Base-by-base conservation (phyloP, 2,329 filamentous ascomycete species). In the Diaporthe caulivora region DNA sequence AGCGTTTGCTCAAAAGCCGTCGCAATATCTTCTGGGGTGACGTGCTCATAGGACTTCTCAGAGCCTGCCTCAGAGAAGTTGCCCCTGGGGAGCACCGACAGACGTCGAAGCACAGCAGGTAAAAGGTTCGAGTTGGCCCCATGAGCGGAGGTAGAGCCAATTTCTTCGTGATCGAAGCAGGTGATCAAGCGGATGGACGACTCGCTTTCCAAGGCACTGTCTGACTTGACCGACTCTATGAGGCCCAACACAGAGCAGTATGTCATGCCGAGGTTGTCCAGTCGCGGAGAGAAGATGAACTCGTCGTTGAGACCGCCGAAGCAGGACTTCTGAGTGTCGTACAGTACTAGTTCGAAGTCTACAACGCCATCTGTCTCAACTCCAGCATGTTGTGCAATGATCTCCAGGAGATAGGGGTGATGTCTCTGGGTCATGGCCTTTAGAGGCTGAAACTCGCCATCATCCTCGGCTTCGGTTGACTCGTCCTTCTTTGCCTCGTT, bases 101-200 rank as follows among this genome's bases (percentile, higher is more conserved):
- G 89, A 71, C 97, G 94, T 75, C 94, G 93, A 70, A 98, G 89
- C 60, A 98, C 92, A 31, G 94, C 90, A 1, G 97, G 96, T 24
- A 99, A 89, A 73, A 98, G 89, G 84, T 98, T 98, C 6, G 95
- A 98, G 84, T 97, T 92, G 24, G 97, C 97, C 75, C 97, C 97
- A 80, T 99, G 97, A 7, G 96, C 95, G 3, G 95, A 97, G 73
- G 90, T 92, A 75, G 94, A 97, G 70, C 97, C 97, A 80, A 99
- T 97, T 82, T 99, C 97, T 84, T 99, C 97, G 84, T 99, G 95
- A 82, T 99, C 97, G 82, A 99, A 99, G 83, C 96, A 94, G 47
- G 95, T 93, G 77, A 97, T 93, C n/a, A 99, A 87, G 58, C 97
- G 94, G 80, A 98, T 98, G 24, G 91, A 92, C 4, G 90, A 86